Percentiles rank a stretch among this genome's conserved stretches.
Evolutionary conservation across 441 rosid species (phyloP).

Genomic region (Brassica hybrid): DNA sequence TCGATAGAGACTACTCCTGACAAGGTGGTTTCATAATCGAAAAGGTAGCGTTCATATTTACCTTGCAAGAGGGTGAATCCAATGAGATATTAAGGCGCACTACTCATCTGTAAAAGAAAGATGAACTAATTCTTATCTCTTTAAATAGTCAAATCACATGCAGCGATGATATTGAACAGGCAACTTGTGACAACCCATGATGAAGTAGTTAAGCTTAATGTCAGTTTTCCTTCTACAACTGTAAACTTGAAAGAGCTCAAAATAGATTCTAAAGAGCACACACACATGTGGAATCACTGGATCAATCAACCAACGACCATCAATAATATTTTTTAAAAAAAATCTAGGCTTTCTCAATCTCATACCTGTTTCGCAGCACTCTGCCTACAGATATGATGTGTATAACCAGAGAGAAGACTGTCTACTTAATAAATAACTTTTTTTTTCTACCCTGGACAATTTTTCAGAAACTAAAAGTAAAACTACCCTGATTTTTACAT

Average conservation of each 20-base stretch:
- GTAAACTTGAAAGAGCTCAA: slow-evolving; percentile 4
- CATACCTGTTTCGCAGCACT: slow-evolving; percentile 2
- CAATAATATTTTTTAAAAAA: neutral
- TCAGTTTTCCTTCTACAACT: neutral
- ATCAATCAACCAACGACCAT: slow-evolving; percentile 10
- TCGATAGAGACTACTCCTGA: slow-evolving; percentile 3
- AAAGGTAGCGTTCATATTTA: neutral
- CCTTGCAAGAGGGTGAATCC: slow-evolving; percentile 38
- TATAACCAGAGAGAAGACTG: neutral
- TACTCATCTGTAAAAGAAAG: slow-evolving; percentile 38
- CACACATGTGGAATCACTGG: neutral
- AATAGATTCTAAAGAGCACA: slow-evolving; percentile 3
- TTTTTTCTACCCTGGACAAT: neutral
- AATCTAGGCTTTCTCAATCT: slow-evolving; percentile 4
- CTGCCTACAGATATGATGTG: neutral
- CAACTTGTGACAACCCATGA: neutral
- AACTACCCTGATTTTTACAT: no score
- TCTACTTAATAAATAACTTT: no score
- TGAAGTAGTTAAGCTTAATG: slow-evolving; percentile 10
- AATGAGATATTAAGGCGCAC: slow-evolving; percentile 15
- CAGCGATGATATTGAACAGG: no score
- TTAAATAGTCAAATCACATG: neutral
- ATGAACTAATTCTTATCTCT: neutral
- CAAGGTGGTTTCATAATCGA: slow-evolving; percentile 2
- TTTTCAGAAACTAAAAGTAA: neutral